phyloP scores from a whole-genome alignment of 2,329 filamentous ascomycete genomes.

The Ascochyta rabiei region DNA sequence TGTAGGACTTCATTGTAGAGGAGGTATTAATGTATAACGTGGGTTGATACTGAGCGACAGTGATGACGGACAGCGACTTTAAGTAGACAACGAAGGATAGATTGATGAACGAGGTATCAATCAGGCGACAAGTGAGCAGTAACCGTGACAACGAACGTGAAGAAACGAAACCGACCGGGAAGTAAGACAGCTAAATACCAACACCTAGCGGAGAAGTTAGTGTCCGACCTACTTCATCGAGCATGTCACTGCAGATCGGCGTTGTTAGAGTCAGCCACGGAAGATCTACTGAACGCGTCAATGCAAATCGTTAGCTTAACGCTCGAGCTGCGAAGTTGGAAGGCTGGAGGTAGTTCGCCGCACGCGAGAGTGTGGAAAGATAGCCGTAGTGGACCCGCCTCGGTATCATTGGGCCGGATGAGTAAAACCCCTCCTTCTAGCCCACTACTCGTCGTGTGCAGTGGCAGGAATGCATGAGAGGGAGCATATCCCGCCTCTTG shows the following conservation, averaged over 20 bases:
- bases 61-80: conserved; percentile 10
- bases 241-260: conserved; percentile 29
- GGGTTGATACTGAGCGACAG: conserved; percentile 18
- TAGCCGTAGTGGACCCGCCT: conserved; percentile 16
- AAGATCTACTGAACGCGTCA: conserved; percentile 39
- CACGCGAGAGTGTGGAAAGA: conserved; percentile 10
- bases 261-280: conserved; percentile 24
- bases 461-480: conserved; percentile 13
- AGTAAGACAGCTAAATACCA: conserved; percentile 41
- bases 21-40: conserved; percentile 11
- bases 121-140: conserved; percentile 25
- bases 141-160: conserved; percentile 37
- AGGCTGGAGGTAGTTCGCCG: conserved; percentile 30
- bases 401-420: conserved; percentile 27
- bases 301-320: conserved; percentile 30
- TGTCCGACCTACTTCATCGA: conserved; percentile 30
- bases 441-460: conserved; percentile 21
- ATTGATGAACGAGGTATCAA: conserved; percentile 50
- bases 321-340: conserved; percentile 27
- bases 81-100: conserved; percentile 29
- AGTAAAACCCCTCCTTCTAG: conserved; percentile 32
- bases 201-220: conserved; percentile 19
- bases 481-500: conserved; percentile 26
- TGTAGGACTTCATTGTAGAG: conserved; percentile 40
- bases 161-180: conserved; percentile 22